Evolutionary conservation across 192 early-diverging fungal species (phyloP).

Genomic region (Entomortierella parvispora): DNA sequence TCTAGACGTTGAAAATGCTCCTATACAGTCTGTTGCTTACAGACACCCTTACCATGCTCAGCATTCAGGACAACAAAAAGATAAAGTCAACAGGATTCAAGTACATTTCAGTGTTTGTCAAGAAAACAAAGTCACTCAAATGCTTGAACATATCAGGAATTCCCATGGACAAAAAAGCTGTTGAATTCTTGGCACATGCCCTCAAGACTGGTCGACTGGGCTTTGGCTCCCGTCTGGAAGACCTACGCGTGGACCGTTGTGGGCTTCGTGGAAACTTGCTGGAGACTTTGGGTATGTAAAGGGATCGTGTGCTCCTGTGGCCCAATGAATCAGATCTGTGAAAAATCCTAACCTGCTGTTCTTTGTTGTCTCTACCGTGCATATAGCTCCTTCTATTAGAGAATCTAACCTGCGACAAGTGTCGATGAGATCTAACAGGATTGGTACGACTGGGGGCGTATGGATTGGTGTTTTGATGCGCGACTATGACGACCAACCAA

Average conservation of each 20-base stretch:
- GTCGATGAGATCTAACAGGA: conserved; percentile 59
- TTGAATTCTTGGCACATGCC: conserved; percentile 74
- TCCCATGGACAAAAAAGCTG: conserved; percentile 73
- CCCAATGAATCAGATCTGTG: neutral
- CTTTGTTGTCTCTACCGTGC: neutral
- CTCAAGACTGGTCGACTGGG: conserved; percentile 53
- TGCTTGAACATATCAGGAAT: conserved; percentile 77
- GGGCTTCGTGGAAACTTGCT: conserved; percentile 51
- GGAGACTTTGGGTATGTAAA: conserved; percentile 42
- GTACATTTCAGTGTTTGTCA: conserved; percentile 78
- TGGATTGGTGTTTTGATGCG: conserved; percentile 66
- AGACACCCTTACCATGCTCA: conserved; percentile 72
- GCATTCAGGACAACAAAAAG: conserved; percentile 73
- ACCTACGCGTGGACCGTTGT: conserved; percentile 53
- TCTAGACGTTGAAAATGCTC: conserved; percentile 68
- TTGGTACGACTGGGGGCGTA: conserved; percentile 56
- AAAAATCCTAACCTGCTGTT: neutral
- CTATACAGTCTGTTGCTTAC: conserved; percentile 77
- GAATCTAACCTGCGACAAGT: conserved; percentile 53
- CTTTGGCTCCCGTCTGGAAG: conserved; percentile 55
- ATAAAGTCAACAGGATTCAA: conserved; percentile 79
- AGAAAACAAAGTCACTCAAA: conserved; percentile 72
- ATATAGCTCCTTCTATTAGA: conserved; percentile 54
- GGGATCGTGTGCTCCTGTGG: neutral
- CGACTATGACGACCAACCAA: conserved; percentile 60